Evolutionary conservation across 208 protist species (phyloP).

Genomic region (Acanthamoeba rhysodes): DNA sequence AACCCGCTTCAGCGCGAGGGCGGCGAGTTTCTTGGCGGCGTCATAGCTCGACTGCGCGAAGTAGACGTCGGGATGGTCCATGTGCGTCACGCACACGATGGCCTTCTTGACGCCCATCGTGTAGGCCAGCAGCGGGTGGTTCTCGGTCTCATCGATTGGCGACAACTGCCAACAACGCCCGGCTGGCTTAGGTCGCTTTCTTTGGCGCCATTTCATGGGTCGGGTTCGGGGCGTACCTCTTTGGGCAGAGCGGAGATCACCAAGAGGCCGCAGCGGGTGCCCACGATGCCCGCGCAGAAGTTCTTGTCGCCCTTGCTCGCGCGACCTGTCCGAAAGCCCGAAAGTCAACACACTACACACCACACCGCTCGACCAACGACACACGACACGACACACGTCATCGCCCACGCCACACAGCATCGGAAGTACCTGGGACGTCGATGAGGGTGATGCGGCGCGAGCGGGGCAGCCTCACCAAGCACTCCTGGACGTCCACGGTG

Average conservation of each 20-base stretch:
- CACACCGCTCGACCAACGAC: too few species aligned
- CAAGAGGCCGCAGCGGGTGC: neutral
- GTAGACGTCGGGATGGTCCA: constrained; percentile 93
- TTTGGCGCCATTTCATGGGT: neutral
- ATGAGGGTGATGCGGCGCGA: neutral
- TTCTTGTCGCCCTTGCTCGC: neutral
- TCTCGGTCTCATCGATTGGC: neutral
- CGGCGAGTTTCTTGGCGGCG: constrained; percentile 68
- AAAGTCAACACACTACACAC: too few species aligned
- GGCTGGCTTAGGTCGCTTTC: neutral
- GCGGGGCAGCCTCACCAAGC: neutral
- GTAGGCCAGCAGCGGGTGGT: constrained; percentile 93
- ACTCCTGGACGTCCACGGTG: neutral
- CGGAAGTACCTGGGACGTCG: neutral
- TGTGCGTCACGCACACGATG: constrained; percentile 94
- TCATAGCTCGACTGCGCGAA: constrained; percentile 90
- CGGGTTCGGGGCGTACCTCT: neutral
- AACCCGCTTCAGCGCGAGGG: constrained; percentile 83
- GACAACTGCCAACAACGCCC: neutral
- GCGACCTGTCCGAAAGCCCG: neutral
- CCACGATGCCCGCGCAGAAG: neutral
- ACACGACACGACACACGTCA: neutral
- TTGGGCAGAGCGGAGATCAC: neutral
- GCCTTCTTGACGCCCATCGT: constrained; percentile 93
- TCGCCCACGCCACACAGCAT: neutral